Evolutionary conservation across 805 yeast genomes (phyloP).

Genomic region (Yarrowia sp.): DNA sequence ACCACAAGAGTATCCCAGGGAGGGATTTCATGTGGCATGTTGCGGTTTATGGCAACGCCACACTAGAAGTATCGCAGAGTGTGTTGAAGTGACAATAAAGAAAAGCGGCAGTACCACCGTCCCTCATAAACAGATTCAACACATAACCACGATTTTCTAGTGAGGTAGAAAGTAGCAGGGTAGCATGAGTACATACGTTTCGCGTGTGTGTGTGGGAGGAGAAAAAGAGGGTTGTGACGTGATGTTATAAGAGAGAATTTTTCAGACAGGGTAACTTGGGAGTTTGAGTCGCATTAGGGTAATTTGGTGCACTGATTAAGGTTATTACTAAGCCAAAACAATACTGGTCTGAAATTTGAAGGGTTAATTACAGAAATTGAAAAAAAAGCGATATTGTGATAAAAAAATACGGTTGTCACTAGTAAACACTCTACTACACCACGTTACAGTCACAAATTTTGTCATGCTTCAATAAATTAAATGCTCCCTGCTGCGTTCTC

Average conservation of each 20-base stretch:
- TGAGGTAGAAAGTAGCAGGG: slow-evolving; percentile 2
- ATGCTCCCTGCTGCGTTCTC: not conserved
- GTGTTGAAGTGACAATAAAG: slow-evolving; percentile 7
- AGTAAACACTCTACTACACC: too few species aligned
- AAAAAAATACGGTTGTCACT: too few species aligned
- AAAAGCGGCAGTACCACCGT: slow-evolving; percentile 33
- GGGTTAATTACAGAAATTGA: too few species aligned
- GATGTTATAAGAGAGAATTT: slow-evolving; percentile 26
- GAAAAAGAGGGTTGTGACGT: slow-evolving; percentile 11
- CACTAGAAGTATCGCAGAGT: slow-evolving; percentile 33
- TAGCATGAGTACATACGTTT: slow-evolving; percentile 23
- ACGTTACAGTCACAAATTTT: too few species aligned
- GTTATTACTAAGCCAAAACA: not conserved
- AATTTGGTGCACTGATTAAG: not conserved
- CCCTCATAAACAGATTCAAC: slow-evolving; percentile 14
- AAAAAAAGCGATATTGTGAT: too few species aligned
- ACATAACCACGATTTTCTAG: slow-evolving; percentile 36
- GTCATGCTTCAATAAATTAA: slow-evolving; percentile 3
- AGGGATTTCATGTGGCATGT: slow-evolving; percentile 38
- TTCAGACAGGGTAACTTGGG: slow-evolving; percentile 34
- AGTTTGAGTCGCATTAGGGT: slow-evolving; percentile 4
- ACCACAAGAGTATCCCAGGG: slow-evolving; percentile 36
- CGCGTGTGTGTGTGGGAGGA: not conserved
- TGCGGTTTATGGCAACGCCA: slow-evolving; percentile 18
- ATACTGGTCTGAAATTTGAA: too few species aligned